Conservation (phyloP, 495 filamentous ascomycete species). For the Tuber brumale region DNA sequence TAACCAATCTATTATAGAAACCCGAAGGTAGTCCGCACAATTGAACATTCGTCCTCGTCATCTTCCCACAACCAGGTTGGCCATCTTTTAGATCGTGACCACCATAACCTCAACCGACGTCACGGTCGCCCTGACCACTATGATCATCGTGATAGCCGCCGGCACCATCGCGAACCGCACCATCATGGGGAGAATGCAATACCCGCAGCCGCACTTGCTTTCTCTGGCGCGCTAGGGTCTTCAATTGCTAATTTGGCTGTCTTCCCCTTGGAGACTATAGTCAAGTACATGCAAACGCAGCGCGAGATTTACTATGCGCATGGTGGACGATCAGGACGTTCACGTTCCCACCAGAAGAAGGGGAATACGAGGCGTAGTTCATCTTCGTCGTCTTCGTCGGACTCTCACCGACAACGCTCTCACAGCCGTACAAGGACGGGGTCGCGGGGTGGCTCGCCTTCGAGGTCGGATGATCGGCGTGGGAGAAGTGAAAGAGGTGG, state of each 20-base stretch:
- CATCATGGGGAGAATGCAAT: slow-evolving; percentile 48
- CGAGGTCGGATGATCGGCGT: slow-evolving; percentile 12
- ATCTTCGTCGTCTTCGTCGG: neutral
- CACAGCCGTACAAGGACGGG: slow-evolving; percentile 11
- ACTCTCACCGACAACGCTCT: neutral
- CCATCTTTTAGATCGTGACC: neutral
- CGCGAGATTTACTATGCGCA: slow-evolving; percentile 47
- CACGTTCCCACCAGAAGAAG: neutral
- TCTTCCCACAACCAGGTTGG: neutral
- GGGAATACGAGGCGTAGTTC: neutral
- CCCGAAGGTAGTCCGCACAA: neutral
- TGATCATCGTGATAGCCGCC: slow-evolving; percentile 6
- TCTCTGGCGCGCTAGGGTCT: slow-evolving; percentile 70
- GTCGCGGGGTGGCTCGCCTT: slow-evolving; percentile 7
- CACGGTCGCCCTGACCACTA: slow-evolving; percentile 9
- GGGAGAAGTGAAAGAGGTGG: slow-evolving; percentile 19
- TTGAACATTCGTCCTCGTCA: neutral
- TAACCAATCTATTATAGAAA: slow-evolving; percentile 4
- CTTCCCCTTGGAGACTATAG: slow-evolving; percentile 80
- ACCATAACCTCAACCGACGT: neutral
- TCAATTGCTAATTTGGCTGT: slow-evolving; percentile 71
- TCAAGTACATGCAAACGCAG: slow-evolving; percentile 79
- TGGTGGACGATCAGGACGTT: neutral
- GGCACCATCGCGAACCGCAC: slow-evolving; percentile 9
- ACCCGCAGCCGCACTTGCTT: slow-evolving; percentile 81